Conservation (phyloP, 2,329 filamentous ascomycete species). For the Neospermospora avenae region DNA sequence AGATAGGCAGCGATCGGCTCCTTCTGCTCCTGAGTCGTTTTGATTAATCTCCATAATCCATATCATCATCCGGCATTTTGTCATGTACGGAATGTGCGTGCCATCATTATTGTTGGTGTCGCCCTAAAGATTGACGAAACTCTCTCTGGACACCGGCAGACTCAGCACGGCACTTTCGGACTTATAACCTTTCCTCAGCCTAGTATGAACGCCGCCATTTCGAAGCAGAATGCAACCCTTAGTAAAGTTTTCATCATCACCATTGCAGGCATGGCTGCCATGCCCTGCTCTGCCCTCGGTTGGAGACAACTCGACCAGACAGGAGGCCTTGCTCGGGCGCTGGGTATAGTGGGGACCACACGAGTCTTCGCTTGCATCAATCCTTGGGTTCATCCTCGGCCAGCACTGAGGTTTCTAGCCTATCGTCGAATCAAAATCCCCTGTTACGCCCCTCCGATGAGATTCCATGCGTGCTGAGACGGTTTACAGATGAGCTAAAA, state of each 20-base stretch:
- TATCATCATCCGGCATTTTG: too few relatives aligned
- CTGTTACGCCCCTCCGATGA: slow-evolving; percentile 19
- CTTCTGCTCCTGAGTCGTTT: not conserved
- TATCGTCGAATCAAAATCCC: slow-evolving; percentile 25
- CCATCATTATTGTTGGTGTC: not conserved
- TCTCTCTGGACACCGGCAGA: not conserved
- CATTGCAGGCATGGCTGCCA: not conserved
- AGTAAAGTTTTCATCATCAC: not conserved
- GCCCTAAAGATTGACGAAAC: not conserved
- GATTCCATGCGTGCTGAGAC: slow-evolving; percentile 23
- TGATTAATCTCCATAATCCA: not conserved
- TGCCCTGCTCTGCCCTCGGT: slow-evolving; percentile 7
- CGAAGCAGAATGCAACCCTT: not conserved
- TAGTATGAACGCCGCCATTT: not conserved
- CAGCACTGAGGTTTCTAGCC: slow-evolving; percentile 24
- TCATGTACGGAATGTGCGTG: not conserved
- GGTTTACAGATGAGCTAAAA: slow-evolving; percentile 29
- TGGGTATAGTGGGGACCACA: not conserved
- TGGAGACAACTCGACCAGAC: not conserved
- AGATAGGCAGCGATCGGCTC: not conserved
- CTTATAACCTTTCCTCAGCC: not conserved
- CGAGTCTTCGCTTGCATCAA: slow-evolving; percentile 24
- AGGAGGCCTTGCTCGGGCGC: not conserved
- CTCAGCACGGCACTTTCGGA: not conserved
- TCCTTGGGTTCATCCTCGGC: slow-evolving; percentile 29